Conservation (phyloP, 495 filamentous ascomycete genomes). For the Aspergillus bertholletiae region DNA sequence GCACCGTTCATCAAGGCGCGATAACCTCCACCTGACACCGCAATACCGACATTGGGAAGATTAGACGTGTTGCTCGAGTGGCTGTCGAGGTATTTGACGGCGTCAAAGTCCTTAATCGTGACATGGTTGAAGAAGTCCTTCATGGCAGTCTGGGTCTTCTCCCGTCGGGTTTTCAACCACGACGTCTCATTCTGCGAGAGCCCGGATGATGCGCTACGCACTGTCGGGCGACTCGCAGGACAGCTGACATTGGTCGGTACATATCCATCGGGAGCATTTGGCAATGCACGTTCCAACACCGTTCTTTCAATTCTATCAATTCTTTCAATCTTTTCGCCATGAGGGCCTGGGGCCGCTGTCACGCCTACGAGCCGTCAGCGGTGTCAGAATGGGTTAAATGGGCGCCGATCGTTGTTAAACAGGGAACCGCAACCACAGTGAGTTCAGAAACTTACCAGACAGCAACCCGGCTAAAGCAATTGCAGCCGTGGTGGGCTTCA, state of each 20-base stretch:
- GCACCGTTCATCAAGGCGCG: conserved; percentile 84
- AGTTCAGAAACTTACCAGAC: conserved; percentile 31
- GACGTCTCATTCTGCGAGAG: conserved; percentile 65
- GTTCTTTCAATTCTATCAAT: neutral
- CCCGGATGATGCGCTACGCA: conserved; percentile 47
- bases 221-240: conserved; percentile 41
- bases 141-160: conserved; percentile 63
- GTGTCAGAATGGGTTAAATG: neutral
- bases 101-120: conserved; percentile 75
- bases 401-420: neutral
- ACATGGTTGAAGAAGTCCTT: conserved; percentile 67
- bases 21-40: conserved; percentile 69
- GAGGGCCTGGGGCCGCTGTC: neutral
- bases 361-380: neutral
- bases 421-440: neutral
- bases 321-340: neutral
- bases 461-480: conserved; percentile 27
- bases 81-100: conserved; percentile 60
- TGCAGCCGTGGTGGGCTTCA: conserved; percentile 24
- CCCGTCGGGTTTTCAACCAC: conserved; percentile 58
- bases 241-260: conserved; percentile 37
- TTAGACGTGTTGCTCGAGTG: conserved; percentile 53
- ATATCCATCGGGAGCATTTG: conserved; percentile 48
- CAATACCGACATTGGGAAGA: conserved; percentile 60
- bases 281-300: conserved; percentile 30